These are phyloP conservation scores for Sisymbrium irio DNA, from an alignment of 345 rosid genomes.

Conservation along the genomic window DNA sequence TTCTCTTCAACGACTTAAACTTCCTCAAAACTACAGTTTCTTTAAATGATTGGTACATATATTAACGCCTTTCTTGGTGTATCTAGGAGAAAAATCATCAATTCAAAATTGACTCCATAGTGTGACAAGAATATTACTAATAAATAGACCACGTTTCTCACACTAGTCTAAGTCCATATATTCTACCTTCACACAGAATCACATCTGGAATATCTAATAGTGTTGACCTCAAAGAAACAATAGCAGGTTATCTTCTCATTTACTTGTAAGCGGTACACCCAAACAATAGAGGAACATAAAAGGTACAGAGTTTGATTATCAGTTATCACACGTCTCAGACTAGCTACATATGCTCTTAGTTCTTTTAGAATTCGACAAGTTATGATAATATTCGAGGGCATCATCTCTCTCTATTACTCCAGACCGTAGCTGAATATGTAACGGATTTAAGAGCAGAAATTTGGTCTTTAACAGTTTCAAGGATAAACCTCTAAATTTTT, in stretches of 20 bases:
- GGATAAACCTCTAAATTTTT: not conserved
- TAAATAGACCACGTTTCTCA: constrained; percentile 3
- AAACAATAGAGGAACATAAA: not conserved
- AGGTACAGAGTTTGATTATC: not conserved
- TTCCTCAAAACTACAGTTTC: not conserved
- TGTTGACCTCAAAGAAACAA: not conserved
- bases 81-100: not conserved
- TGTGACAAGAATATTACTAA: not conserved
- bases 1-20: not conserved
- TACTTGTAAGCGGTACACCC: not conserved
- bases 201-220: not conserved
- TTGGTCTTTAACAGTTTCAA: not conserved
- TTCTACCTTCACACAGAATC: not conserved
- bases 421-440: not conserved
- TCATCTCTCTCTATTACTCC: not conserved
- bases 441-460: too few species aligned
- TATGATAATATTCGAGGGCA: not conserved
- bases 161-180: not conserved
- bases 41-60: not conserved
- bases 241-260: not conserved
- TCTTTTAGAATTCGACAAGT: not conserved
- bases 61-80: not conserved
- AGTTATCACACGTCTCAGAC: not conserved
- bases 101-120: not conserved
- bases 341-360: not conserved